A percentile compares a stretch with the other conserved stretches of the same genome.
phyloP scores from a whole-genome alignment of 495 filamentous ascomycete genomes.

The Neohortaea acidophila region DNA sequence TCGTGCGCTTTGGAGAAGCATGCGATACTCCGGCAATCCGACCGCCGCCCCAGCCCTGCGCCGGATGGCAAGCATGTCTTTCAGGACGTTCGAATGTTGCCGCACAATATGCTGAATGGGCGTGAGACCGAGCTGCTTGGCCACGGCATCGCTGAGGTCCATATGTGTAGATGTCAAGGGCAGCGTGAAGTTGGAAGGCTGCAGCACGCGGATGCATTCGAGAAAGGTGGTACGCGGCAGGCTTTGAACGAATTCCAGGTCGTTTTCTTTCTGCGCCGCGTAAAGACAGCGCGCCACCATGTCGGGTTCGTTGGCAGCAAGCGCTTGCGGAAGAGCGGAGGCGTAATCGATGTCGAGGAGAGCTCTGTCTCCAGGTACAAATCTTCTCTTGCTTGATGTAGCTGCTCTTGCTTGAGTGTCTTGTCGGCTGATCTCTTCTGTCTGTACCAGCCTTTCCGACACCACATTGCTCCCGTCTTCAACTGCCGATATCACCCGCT shows the following conservation, averaged over 20 bases:
- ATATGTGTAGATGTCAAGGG: conserved; percentile 13
- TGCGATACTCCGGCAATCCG: conserved; percentile 37
- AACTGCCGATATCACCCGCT: no score
- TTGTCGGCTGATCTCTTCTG: no score
- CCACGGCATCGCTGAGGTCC: conserved; percentile 18
- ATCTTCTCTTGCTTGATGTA: no score
- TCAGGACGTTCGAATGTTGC: conserved; percentile 30
- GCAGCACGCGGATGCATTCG: conserved; percentile 33
- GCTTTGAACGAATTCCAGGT: conserved; percentile 16
- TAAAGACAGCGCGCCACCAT: conserved; percentile 7
- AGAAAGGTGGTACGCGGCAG: conserved; percentile 31
- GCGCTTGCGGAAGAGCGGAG: neutral
- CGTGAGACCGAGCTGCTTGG: conserved; percentile 9
- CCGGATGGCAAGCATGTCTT: conserved; percentile 28
- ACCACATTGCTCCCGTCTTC: no score
- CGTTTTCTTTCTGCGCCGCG: conserved; percentile 5
- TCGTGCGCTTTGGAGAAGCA: conserved; percentile 40
- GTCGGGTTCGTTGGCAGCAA: neutral
- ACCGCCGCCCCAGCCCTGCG: conserved; percentile 20
- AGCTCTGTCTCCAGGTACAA: neutral
- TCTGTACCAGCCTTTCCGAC: no score
- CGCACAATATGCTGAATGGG: conserved; percentile 25
- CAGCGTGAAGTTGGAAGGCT: conserved; percentile 28
- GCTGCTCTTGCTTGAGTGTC: no score
- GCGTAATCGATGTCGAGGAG: conserved; percentile 9